Conservation (phyloP, 2,329 filamentous ascomycete species). For the Aureobasidium sp. region DNA sequence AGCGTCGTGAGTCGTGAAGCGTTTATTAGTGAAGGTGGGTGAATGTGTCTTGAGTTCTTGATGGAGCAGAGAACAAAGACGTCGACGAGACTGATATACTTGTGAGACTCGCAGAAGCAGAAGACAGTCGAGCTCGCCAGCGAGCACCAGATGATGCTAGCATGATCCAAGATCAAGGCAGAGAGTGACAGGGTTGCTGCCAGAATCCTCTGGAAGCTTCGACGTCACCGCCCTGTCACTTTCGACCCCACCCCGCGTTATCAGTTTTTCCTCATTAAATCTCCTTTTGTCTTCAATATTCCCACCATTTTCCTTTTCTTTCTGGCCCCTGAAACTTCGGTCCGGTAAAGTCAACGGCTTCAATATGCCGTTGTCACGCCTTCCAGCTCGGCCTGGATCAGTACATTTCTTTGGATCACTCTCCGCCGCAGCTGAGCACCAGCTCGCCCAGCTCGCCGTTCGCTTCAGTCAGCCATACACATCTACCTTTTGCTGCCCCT, state of each 20-base stretch:
- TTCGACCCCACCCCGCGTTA: background rate
- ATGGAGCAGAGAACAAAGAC: background rate
- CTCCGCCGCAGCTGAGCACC: background rate
- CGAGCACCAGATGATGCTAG: background rate
- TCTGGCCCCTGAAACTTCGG: background rate
- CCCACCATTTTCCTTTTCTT: no score
- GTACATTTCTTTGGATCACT: background rate
- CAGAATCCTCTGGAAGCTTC: conserved; percentile 12
- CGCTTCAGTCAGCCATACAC: background rate
- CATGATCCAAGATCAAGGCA: background rate
- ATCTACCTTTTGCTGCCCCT: background rate
- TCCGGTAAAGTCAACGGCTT: background rate
- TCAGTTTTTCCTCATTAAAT: conserved; percentile 1
- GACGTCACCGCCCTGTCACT: background rate
- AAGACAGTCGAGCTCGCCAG: background rate
- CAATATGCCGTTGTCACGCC: background rate
- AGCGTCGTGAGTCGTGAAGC: conserved; percentile 20
- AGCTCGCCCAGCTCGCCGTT: background rate
- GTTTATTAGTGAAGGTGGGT: background rate
- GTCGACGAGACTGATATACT: conserved; percentile 14
- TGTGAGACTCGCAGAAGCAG: background rate
- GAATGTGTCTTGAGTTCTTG: background rate
- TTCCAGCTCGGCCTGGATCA: background rate
- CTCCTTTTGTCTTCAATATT: no score
- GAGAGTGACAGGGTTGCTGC: background rate